Conservation (phyloP, 2,329 filamentous ascomycete genomes). For the Aspergillus felis region DNA sequence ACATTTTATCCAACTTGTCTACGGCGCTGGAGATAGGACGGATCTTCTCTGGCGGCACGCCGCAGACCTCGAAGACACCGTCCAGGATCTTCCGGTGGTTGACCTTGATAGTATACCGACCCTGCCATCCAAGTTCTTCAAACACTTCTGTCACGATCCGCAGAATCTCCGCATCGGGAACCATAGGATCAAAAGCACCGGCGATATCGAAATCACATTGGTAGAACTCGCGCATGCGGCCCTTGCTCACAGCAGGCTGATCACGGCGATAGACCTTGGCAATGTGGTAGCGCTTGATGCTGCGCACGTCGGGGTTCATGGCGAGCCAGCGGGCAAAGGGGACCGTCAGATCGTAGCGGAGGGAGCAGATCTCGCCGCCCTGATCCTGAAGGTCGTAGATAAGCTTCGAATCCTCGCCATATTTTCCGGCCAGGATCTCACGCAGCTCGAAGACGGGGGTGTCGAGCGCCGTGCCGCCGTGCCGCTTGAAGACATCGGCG, state of each 20-base stretch:
- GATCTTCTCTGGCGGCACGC: constrained; percentile 82
- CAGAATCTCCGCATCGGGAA: constrained; percentile 86
- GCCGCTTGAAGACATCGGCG: constrained; percentile 74
- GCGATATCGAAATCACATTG: constrained; percentile 98
- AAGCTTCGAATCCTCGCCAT: constrained; percentile 87
- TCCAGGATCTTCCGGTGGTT: constrained; percentile 95
- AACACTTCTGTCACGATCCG: constrained; percentile 83
- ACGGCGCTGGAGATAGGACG: constrained; percentile 87
- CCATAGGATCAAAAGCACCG: constrained; percentile 79
- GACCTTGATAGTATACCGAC: constrained; percentile 80
- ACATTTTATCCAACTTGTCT: constrained; percentile 91
- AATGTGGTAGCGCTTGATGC: constrained; percentile 92
- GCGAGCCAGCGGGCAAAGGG: constrained; percentile 90
- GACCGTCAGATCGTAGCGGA: constrained; percentile 84
- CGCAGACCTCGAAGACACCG: constrained; percentile 85
- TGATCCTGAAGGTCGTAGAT: constrained; percentile 89
- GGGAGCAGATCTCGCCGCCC: constrained; percentile 77
- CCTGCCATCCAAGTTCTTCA: constrained; percentile 69
- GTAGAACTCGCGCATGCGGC: constrained; percentile 93
- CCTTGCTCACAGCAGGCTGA: constrained; percentile 82
- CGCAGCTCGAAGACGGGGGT: constrained; percentile 82
- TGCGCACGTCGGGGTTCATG: constrained; percentile 78
- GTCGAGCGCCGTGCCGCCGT: constrained; percentile 75
- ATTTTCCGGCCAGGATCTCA: constrained; percentile 84
- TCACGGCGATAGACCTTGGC: constrained; percentile 85